A percentile compares a stretch with the other conserved stretches of the same genome.
These are phyloP conservation scores for Stagonosporopsis tanaceti DNA, from an alignment of 2,329 filamentous ascomycete species.

Conservation along the genomic window DNA sequence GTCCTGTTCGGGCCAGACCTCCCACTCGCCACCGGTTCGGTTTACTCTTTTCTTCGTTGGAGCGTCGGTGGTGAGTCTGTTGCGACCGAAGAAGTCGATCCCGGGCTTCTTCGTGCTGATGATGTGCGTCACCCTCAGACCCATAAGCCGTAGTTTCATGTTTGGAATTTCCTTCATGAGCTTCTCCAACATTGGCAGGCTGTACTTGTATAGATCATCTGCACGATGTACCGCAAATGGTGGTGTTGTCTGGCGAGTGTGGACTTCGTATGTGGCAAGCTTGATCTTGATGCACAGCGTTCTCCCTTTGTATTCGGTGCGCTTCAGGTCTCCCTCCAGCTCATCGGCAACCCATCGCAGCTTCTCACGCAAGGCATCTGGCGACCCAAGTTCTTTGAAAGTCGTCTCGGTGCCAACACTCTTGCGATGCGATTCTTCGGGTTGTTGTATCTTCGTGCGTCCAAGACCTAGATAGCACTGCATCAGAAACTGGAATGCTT, in stretches of 20 bases:
- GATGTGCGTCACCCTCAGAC: constrained; percentile 85
- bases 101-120: constrained; percentile 84
- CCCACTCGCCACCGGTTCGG: constrained; percentile 62
- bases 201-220: constrained; percentile 83
- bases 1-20: constrained; percentile 73
- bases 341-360: constrained; percentile 83
- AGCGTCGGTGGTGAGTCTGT: constrained; percentile 23
- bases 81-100: constrained; percentile 78
- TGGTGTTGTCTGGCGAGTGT: constrained; percentile 80
- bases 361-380: constrained; percentile 74
- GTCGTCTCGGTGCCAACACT: constrained; percentile 94
- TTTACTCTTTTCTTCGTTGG: constrained; percentile 22
- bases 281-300: constrained; percentile 94
- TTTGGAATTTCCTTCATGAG: constrained; percentile 82
- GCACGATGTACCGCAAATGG: constrained; percentile 76
- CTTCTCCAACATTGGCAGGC: constrained; percentile 83
- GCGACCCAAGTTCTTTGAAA: constrained; percentile 79
- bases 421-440: constrained; percentile 89
- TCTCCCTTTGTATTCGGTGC: constrained; percentile 85
- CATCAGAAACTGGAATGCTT: constrained; percentile 86
- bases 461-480: constrained; percentile 86
- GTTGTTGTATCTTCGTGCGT: constrained; percentile 82
- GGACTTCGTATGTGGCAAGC: constrained; percentile 90
- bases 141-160: constrained; percentile 85
- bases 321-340: constrained; percentile 82